Conservation (phyloP, 2,329 filamentous ascomycete genomes). For the Alternaria viburni region DNA sequence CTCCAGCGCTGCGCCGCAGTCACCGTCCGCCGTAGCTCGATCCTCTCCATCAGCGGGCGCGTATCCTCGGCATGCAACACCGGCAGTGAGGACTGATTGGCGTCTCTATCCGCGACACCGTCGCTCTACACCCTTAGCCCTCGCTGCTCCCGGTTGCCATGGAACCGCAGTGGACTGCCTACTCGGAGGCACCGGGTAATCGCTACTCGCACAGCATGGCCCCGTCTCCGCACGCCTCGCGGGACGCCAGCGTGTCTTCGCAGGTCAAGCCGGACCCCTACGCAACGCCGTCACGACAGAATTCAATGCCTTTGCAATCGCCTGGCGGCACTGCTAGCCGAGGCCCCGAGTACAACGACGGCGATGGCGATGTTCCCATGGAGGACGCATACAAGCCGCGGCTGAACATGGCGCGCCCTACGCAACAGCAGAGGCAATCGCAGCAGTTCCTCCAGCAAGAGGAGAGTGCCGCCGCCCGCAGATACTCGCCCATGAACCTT, state of each 20-base stretch:
- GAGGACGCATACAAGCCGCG: conserved; percentile 14
- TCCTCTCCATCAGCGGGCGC: conserved; percentile 9
- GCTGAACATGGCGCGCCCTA: conserved; percentile 56
- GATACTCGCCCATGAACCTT: conserved; percentile 96
- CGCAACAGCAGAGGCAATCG: conserved; percentile 77
- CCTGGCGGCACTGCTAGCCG: conserved; percentile 38
- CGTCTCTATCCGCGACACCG: conserved; percentile 42
- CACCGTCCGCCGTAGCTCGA: background rate
- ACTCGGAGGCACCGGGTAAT: conserved; percentile 41
- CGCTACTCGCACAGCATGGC: conserved; percentile 48
- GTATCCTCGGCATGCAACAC: conserved; percentile 45
- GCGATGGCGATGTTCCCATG: conserved; percentile 37
- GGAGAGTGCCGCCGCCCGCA: conserved; percentile 81
- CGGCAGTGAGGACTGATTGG: conserved; percentile 38
- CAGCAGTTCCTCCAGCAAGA: conserved; percentile 75
- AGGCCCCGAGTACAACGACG: conserved; percentile 50
- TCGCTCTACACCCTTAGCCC: conserved; percentile 17
- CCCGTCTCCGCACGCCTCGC: conserved; percentile 41
- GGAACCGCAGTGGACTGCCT: conserved; percentile 50
- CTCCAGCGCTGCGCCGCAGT: conserved; percentile 1
- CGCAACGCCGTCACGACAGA: conserved; percentile 44
- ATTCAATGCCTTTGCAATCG: conserved; percentile 46
- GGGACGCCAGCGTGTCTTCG: conserved; percentile 40
- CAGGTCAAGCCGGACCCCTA: conserved; percentile 47
- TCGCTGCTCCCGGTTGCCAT: conserved; percentile 27